Base-by-base conservation (phyloP, 164 flowering plant species). In the Annona squamosa region DNA sequence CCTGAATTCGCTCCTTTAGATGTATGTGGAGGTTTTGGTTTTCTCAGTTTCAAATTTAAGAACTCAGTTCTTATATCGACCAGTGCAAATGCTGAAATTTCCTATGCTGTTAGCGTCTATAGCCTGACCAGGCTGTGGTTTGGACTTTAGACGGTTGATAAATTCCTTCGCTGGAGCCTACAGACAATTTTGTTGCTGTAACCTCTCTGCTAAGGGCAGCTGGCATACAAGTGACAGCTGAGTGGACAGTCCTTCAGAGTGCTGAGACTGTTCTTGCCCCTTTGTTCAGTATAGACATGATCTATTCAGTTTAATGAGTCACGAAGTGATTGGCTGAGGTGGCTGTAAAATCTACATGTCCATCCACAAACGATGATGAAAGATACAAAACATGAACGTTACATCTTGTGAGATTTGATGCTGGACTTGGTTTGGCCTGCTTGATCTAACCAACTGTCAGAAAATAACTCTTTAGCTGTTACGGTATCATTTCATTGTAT, bases 1-100 rank as follows among this genome's bases (percentile, higher is more conserved):
- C 98, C 98, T 0, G 96, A 93, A 67, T 95, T 93, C 72, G 77
- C 80, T 44, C 71, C 90, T 82, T 84, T 93, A 78, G 97, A 87
- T 77, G 98, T 95, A 84, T 72, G 88, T 82, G 63, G 44, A 59
- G 4, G 64, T 68, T 73, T 69, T 73, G 4, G 64, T 68, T 73
- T 67, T 73, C 57, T 75, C 75, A 9, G 13, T 78, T 70, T 68
- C 73, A 67, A 52, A 67, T 59, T 71, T 70, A 52, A 71, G 78
- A 70, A 59, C 66, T 73, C 73, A 18, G 64, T 70, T 63, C 72
- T 63, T 45, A 12, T 18, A 9, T 65, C 16, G 43, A 26, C 6
- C 26, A 64, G 17, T 7, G 4, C 46, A 41, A 41, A 47, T 67
- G 42, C 6, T 74, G 4, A 4, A 52, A 64, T 42, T 46, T 42